Conservation (phyloP, 1,284 basidiomycete genomes). For the Sanguinoderma infundibulare region DNA sequence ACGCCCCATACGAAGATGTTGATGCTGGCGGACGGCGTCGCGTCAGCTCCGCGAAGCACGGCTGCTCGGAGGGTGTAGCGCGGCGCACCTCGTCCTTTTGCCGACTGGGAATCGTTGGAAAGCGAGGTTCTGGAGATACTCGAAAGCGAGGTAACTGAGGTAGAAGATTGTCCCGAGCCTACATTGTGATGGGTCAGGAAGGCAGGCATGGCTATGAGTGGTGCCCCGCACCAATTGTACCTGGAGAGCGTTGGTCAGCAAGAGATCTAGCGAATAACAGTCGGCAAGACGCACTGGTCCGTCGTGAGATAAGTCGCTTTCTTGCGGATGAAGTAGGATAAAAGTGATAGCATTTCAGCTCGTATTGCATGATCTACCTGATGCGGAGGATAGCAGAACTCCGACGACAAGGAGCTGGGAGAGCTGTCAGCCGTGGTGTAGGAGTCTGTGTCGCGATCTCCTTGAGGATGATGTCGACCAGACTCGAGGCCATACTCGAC, state of each 20-base stretch:
- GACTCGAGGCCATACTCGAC: too few species aligned
- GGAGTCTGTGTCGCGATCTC: too few species aligned
- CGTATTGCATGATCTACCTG: constrained; percentile 39
- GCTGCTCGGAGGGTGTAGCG: background rate
- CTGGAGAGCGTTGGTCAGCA: constrained; percentile 13
- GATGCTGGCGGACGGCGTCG: constrained; percentile 42
- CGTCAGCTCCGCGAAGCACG: background rate
- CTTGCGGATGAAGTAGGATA: constrained; percentile 33
- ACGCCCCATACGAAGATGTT: constrained; percentile 76
- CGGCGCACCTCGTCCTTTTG: constrained; percentile 76
- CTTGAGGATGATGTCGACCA: too few species aligned
- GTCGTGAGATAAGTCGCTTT: constrained; percentile 35
- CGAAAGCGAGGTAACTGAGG: constrained; percentile 70
- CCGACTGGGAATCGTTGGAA: too few species aligned
- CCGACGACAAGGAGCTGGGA: too few species aligned
- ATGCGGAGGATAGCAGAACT: constrained; percentile 70
- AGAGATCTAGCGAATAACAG: background rate
- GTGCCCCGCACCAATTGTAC: constrained; percentile 34
- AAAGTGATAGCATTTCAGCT: too few species aligned
- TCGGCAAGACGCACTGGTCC: constrained; percentile 29
- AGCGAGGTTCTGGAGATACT: too few species aligned
- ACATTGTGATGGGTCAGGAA: background rate
- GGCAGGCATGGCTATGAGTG: background rate
- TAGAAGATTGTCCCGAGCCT: constrained; percentile 79
- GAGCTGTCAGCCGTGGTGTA: too few species aligned